These are phyloP conservation scores for Cladorrhinum sp. DNA, from an alignment of 2,329 filamentous ascomycete genomes.

Conservation along the genomic window DNA sequence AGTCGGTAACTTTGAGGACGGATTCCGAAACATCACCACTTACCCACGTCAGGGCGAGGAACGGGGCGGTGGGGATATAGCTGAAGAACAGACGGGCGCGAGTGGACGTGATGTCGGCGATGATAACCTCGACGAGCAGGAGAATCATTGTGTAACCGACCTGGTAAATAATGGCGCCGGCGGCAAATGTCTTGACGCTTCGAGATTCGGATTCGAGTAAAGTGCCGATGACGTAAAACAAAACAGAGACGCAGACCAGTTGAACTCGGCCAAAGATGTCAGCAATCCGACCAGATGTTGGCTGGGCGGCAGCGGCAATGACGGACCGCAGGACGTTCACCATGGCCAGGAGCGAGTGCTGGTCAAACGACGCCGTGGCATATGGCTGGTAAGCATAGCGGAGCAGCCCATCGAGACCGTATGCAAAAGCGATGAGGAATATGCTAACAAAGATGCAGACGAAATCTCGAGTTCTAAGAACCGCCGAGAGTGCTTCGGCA, in stretches of 20 bases:
- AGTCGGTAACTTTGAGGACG: constrained; percentile 48
- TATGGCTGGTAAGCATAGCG: constrained; percentile 54
- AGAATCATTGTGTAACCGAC: constrained; percentile 62
- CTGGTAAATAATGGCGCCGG: constrained; percentile 59
- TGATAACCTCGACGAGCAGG: constrained; percentile 60
- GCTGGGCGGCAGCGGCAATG: constrained; percentile 57
- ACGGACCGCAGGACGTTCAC: constrained; percentile 57
- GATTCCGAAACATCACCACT: constrained; percentile 53
- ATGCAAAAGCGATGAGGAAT: constrained; percentile 62
- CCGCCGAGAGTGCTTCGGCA: constrained; percentile 53
- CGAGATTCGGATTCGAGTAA: constrained; percentile 53
- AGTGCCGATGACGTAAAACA: constrained; percentile 59
- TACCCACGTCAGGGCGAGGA: constrained; percentile 64
- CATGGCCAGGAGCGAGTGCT: constrained; percentile 56
- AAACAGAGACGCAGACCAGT: constrained; percentile 53
- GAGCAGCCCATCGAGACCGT: constrained; percentile 57
- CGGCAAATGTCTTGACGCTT: constrained; percentile 50
- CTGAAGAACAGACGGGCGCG: constrained; percentile 62
- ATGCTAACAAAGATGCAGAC: constrained; percentile 57
- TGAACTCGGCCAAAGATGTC: constrained; percentile 64
- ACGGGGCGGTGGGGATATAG: constrained; percentile 58
- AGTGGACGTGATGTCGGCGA: constrained; percentile 62
- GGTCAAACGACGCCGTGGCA: constrained; percentile 48
- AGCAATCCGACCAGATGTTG: constrained; percentile 56
- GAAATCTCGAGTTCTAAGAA: constrained; percentile 52